Conservation (phyloP, 2,329 filamentous ascomycete genomes). For the Botrytis hyacinthi region DNA sequence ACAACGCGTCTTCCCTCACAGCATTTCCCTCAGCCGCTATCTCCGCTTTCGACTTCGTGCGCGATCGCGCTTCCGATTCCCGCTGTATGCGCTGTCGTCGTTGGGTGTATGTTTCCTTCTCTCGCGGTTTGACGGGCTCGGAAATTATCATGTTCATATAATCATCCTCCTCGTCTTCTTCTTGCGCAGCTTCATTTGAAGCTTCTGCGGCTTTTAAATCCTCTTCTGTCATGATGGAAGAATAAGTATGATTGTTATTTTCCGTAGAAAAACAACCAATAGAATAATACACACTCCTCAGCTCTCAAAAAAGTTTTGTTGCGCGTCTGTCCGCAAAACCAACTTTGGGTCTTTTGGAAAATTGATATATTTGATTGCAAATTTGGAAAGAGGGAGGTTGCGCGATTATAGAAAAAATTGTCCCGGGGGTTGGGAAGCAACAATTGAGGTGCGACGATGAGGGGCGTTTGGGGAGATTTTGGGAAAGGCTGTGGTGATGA, state of each 20-base stretch:
- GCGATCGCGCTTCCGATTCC: conserved; percentile 66
- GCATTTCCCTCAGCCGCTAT: conserved; percentile 70
- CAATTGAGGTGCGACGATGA: neutral
- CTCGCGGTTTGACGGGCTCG: conserved; percentile 52
- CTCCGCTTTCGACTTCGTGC: conserved; percentile 78
- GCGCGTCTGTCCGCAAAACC: neutral
- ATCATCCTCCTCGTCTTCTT: conserved; percentile 65
- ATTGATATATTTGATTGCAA: neutral
- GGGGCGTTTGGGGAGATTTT: neutral
- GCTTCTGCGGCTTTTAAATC: neutral
- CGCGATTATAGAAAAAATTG: neutral
- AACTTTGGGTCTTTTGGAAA: neutral
- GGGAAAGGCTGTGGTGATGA: neutral
- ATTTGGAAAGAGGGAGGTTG: neutral
- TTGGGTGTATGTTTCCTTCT: conserved; percentile 63
- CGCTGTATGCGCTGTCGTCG: conserved; percentile 45
- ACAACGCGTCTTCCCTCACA: conserved; percentile 72
- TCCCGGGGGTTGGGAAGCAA: neutral
- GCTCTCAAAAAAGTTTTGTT: neutral
- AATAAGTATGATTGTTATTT: neutral
- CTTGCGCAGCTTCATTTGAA: neutral
- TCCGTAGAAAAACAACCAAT: neutral
- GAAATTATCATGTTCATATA: conserved; percentile 96
- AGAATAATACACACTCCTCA: neutral
- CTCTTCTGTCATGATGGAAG: neutral